Evolutionary conservation across 495 filamentous ascomycete genomes (phyloP), one percentile per base, ranked within the genome.

Genomic region (Podospora fimiseda): DNA sequence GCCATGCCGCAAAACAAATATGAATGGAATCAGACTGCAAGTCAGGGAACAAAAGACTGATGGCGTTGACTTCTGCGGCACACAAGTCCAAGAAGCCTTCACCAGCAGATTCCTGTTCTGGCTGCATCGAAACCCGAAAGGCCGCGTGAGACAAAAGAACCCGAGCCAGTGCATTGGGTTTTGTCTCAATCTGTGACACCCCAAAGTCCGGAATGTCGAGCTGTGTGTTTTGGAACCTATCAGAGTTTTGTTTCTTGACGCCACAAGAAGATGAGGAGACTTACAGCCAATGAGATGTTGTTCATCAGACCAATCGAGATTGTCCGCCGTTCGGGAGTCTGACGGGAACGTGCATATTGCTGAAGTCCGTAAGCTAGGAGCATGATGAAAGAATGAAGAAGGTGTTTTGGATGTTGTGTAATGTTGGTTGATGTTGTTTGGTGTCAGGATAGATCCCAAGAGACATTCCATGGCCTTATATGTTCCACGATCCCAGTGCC

Each of bases 11-110:
- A 30, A 61, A 61, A 44, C 8, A 9, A 18, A 58, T 51, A 1
- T 24, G 44, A 15, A 61, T 14, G 8, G 30, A 19, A 2, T 55
- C 48, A 1, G 18, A 21, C 16, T 36, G 21, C 24, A 61, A n/a
- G 15, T 58, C 30, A 0, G 59, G 59, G 13, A 61, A 61, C 40
- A 55, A 61, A 23, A 52, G 51, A 21, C 20, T 50, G 49, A 61
- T 54, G 30, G 45, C 50, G 21, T 55, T 52, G 13, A 56, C 59
- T 36, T 61, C 59, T 33, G 49, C 59, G 8, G 24, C 21, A 11
- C 51, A 58, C 18, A 1, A 21, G 4, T 55, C 42, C 42, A 46
- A 41, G 30, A 61, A 61, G 33, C 14, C 19, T n/a, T 50, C 39
- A 38, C 43, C 23, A 8, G 47, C 19, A 14, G 13, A 13, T 3